Conservation (phyloP, 1,284 basidiomycete species). For the Heterobasidion parviporum region DNA sequence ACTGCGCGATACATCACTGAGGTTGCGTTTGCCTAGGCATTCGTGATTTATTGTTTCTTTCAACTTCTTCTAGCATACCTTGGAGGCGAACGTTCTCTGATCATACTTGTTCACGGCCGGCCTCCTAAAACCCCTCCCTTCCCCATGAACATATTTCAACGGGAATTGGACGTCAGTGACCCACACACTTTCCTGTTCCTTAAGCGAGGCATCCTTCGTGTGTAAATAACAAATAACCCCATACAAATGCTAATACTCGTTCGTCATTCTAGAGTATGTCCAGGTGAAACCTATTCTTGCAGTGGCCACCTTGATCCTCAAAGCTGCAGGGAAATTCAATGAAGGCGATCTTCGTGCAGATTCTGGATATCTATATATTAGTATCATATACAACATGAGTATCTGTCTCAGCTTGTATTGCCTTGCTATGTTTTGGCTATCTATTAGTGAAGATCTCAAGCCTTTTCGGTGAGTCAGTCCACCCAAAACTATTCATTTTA, state of each 20-base stretch:
- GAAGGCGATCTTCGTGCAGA: slow-evolving; percentile 81
- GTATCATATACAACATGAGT: slow-evolving; percentile 71
- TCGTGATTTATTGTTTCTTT: slow-evolving; percentile 94
- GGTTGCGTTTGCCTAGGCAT: slow-evolving; percentile 50
- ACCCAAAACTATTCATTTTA: slow-evolving; percentile 7
- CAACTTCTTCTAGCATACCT: slow-evolving; percentile 79
- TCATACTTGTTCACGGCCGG: slow-evolving; percentile 87
- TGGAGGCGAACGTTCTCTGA: slow-evolving; percentile 87
- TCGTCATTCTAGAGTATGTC: slow-evolving; percentile 73
- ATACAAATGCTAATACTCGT: background rate
- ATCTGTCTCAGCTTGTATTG: slow-evolving; percentile 79
- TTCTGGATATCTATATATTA: slow-evolving; percentile 91
- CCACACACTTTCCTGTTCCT: slow-evolving; percentile 92
- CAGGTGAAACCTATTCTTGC: slow-evolving; percentile 93
- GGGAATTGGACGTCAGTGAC: slow-evolving; percentile 84
- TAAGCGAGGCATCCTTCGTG: slow-evolving; percentile 92
- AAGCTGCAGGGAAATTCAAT: slow-evolving; percentile 80
- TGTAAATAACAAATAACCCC: slow-evolving; percentile 21
- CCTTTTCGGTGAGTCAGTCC: slow-evolving; percentile 66
- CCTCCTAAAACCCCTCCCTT: slow-evolving; percentile 83
- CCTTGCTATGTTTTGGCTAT: slow-evolving; percentile 92
- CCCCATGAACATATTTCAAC: slow-evolving; percentile 72
- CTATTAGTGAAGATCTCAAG: slow-evolving; percentile 78
- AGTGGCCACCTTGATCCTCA: slow-evolving; percentile 77
- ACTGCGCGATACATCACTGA: slow-evolving; percentile 1